Evolutionary conservation across 371 early-diverging fungal species (phyloP).

Genomic region (Mortierella polycephala): DNA sequence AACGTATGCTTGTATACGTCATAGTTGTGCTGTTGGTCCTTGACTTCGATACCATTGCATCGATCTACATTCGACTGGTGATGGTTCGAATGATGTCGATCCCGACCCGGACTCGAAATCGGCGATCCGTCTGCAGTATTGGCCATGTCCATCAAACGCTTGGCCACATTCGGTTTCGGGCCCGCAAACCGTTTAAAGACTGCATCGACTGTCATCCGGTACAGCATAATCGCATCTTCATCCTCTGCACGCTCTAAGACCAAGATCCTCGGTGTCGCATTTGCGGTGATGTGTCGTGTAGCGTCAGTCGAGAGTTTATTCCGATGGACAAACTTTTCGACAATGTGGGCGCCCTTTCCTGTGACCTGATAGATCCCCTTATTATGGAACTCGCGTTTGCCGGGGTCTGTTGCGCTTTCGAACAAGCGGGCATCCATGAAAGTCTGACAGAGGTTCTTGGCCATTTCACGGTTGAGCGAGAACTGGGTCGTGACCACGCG

Average conservation of each 20-base stretch:
- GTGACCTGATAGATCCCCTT: slow-evolving; percentile 70
- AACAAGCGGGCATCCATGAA: slow-evolving; percentile 71
- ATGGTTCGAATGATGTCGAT: slow-evolving; percentile 15
- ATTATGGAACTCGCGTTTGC: slow-evolving; percentile 64
- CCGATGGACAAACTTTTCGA: slow-evolving; percentile 58
- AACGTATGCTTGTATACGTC: slow-evolving; percentile 50
- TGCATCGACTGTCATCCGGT: slow-evolving; percentile 37
- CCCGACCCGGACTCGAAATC: slow-evolving; percentile 15
- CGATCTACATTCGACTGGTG: slow-evolving; percentile 30
- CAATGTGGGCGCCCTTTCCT: slow-evolving; percentile 69
- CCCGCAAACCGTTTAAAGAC: slow-evolving; percentile 55
- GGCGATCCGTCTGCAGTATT: slow-evolving; percentile 7
- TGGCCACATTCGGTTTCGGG: slow-evolving; percentile 32
- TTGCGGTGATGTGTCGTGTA: slow-evolving; percentile 51
- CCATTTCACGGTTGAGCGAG: slow-evolving; percentile 74
- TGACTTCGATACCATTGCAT: slow-evolving; percentile 56
- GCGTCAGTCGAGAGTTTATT: slow-evolving; percentile 39
- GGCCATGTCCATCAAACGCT: not conserved
- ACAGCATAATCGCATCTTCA: slow-evolving; percentile 50
- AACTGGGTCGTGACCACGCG: slow-evolving; percentile 68
- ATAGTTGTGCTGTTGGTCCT: slow-evolving; percentile 56
- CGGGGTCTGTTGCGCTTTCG: slow-evolving; percentile 65
- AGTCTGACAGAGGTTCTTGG: slow-evolving; percentile 71
- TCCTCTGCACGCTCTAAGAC: slow-evolving; percentile 51
- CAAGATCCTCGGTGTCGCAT: slow-evolving; percentile 48